Conservation (phyloP, 495 filamentous ascomycete genomes). For the Neurospora tetrasperma region DNA sequence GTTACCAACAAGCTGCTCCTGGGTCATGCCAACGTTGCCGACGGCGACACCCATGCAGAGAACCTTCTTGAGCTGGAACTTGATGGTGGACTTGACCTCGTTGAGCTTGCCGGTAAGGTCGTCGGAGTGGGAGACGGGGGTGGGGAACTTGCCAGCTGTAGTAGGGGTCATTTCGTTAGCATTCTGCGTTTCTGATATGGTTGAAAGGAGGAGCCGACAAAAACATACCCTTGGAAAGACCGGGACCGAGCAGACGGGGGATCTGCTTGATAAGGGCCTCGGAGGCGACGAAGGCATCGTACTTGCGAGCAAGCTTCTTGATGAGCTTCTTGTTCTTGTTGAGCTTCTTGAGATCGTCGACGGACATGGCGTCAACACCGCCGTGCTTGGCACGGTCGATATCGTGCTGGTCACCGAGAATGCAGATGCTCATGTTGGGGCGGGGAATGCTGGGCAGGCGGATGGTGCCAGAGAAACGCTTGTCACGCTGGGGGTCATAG, state of each 20-base stretch:
- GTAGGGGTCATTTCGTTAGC: slow-evolving; percentile 7
- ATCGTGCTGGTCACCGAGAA: slow-evolving; percentile 99
- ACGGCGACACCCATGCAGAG: slow-evolving; percentile 98
- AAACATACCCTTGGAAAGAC: slow-evolving; percentile 86
- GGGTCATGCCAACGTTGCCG: slow-evolving; percentile 92
- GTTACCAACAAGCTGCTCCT: slow-evolving; percentile 93
- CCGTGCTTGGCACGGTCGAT: slow-evolving; percentile 99
- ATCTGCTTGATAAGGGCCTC: slow-evolving; percentile 98
- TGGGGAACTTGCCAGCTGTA: slow-evolving; percentile 96
- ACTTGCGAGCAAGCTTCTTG: slow-evolving; percentile 99
- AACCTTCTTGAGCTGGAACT: slow-evolving; percentile 99
- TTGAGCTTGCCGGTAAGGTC: slow-evolving; percentile 87
- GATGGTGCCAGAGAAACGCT: slow-evolving; percentile 99
- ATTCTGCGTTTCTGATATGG: too few species aligned
- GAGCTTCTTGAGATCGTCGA: slow-evolving; percentile 98
- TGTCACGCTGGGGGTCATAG: slow-evolving; percentile 99
- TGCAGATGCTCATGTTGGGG: slow-evolving; percentile 90
- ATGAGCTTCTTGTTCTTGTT: slow-evolving; percentile 99
- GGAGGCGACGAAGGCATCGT: slow-evolving; percentile 97
- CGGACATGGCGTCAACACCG: slow-evolving; percentile 91
- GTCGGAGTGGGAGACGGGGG: slow-evolving; percentile 89
- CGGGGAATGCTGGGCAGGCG: slow-evolving; percentile 83
- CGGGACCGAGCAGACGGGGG: slow-evolving; percentile 94
- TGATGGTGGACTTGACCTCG: slow-evolving; percentile 99
- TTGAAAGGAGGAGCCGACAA: too few species aligned